Percentiles rank a stretch among this genome's conserved stretches.
phyloP scores from a whole-genome alignment of 2,329 filamentous ascomycete genomes.

The Fusarium sp. region DNA sequence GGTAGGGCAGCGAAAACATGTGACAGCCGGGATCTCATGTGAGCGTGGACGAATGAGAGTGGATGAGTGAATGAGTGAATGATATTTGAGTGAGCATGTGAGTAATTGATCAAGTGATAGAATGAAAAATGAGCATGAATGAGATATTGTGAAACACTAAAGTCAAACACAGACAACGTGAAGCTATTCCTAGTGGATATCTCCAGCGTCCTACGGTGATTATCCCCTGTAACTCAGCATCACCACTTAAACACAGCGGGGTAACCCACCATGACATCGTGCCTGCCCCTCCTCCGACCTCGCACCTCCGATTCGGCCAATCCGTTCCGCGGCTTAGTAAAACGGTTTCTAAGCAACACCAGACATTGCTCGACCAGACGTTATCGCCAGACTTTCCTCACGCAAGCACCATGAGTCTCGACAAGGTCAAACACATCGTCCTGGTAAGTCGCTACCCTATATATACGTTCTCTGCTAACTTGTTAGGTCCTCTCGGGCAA shows the following conservation, averaged over 20 bases:
- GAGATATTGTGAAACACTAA: too few species aligned
- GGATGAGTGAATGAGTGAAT: too few species aligned
- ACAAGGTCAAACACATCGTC: constrained; percentile 82
- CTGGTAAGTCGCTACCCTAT: constrained; percentile 67
- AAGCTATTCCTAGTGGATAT: too few species aligned
- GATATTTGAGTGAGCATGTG: too few species aligned
- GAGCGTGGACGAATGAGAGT: too few species aligned
- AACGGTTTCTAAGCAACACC: constrained; percentile 48
- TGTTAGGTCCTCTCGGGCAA: constrained; percentile 88
- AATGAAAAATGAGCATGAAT: too few species aligned
- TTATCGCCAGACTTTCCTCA: not conserved
- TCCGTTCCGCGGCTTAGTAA: constrained; percentile 46
- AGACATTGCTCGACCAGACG: not conserved
- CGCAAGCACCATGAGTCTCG: constrained; percentile 56
- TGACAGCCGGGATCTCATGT: too few species aligned
- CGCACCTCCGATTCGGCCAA: constrained; percentile 36
- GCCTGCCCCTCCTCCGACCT: constrained; percentile 4
- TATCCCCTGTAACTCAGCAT: not conserved
- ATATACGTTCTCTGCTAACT: constrained; percentile 32
- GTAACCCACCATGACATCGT: constrained; percentile 27
- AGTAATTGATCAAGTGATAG: too few species aligned
- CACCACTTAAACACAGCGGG: constrained; percentile 33
- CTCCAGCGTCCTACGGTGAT: too few species aligned
- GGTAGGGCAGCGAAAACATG: too few species aligned
- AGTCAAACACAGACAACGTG: too few species aligned